Evolutionary conservation across 1,139 yeast species (phyloP), one percentile per base, ranked within the genome.

Genomic region (Yamadazyma sp.): DNA sequence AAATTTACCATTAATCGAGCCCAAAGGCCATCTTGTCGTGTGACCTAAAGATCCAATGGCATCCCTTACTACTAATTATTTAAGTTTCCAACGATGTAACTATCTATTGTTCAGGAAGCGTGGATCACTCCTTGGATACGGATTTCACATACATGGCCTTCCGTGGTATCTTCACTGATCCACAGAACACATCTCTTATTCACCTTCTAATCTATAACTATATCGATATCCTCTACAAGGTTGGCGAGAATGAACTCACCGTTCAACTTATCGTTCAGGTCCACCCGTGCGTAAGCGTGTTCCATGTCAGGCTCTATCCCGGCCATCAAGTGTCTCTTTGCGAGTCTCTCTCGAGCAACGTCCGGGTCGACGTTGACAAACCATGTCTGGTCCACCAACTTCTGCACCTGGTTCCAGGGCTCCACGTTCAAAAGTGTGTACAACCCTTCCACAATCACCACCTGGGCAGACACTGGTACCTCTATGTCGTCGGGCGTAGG

Each of bases 251-350:
- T 77, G 40, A 75, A 70, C 31, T 62, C 54, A 0, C 91, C 95
- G 57, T 91, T 91, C 4, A 74, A 62, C 29, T 75, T 55, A 58
- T 89, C 97, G 56, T 86, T 89, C 10, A 66, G 62, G 45, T 79
- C 81, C 11, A 83, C 89, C 30, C 91, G 66, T 5, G 60, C 68
- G 15, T 66, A 61, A 0, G 95, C 97, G 36, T 73, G 80, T 39
- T 77, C 75, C 10, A 77, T 49, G 4, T 68, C 65, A 0, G 58
- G 42, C 0, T 79, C 85, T 14, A 91, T 72, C 0, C 96, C 96
- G 2, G 91, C 75, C 5, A 61, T 64, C n/a, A 88, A 50, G 59
- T 91, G 98, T 39, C 98, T 68, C 36, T 64, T 62, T 1, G 89
- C 85, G 0, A 88, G 80, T 40, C 97, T 62, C 3, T 66, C 60